These are phyloP conservation scores for Symbiodinium pilosum DNA, from an alignment of 73 alveolate species.

Conservation along the genomic window DNA sequence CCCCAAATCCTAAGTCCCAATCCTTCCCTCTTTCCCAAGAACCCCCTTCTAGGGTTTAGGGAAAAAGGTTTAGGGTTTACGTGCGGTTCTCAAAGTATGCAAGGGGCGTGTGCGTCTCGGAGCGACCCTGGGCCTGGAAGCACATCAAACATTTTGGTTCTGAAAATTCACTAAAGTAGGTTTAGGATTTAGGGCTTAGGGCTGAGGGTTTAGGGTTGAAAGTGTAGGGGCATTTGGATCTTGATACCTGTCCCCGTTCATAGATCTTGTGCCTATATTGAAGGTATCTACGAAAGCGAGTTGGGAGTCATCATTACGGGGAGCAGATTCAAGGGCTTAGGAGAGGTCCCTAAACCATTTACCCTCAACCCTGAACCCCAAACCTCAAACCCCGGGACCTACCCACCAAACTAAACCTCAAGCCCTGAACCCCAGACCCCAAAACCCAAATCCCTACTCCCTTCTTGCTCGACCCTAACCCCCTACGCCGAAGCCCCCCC, in stretches of 20 bases:
- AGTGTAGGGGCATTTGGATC: too few species aligned
- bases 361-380: too few species aligned
- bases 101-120: constrained; percentile 6
- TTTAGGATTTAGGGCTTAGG: background rate
- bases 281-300: too few species aligned
- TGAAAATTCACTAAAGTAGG: background rate
- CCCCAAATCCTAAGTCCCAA: background rate
- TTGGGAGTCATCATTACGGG: too few species aligned
- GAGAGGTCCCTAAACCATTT: too few species aligned
- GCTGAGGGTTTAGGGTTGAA: too few species aligned
- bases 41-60: background rate
- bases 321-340: too few species aligned
- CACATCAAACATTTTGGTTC: background rate
- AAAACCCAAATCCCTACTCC: background rate
- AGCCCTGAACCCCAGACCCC: background rate
- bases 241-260: too few species aligned
- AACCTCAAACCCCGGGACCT: too few species aligned
- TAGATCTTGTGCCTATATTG: too few species aligned
- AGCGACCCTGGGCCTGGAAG: background rate
- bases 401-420: too few species aligned
- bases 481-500: background rate
- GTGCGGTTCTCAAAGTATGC: background rate
- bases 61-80: background rate
- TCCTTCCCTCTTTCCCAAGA: background rate
- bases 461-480: background rate